Base-by-base conservation (phyloP, 306 rosid species). In the Pterocarpus santalinus region DNA sequence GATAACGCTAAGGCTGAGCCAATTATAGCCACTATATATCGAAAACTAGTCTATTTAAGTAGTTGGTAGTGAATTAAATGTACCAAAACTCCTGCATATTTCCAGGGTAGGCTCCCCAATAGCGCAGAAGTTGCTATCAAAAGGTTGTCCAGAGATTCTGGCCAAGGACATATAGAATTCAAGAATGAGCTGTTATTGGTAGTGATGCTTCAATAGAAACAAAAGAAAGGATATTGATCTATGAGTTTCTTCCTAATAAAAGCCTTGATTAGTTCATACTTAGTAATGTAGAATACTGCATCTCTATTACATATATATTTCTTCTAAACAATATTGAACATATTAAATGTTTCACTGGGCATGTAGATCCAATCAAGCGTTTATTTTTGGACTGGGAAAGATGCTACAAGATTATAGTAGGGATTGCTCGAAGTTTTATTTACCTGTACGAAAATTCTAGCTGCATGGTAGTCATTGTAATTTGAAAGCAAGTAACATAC, bases 161-260 rank as follows among this genome's bases (percentile, higher is more conserved):
- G 63, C 1, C 90, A 89, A 75, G 93, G 85, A 52, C 85, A 82
- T 8, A 8, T 4, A 8, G 94, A 90, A 60, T 88, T 90, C 39
- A 82, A 77, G 78, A 89, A 86, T 65, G 87, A 89, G 73, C 85
- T 87, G 43, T 1, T 35, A 8, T 68, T 85, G 22, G 69, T 85
- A 9, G 85, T 82, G 11, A 88, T 49, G 85, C 91, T 90, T 65
- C 85, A 85, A 8, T 82, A 68, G 72, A 86, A 58, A 46, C 53
- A 72, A 62, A 32, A 10, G 92, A 86, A 82, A 76, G 78, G 78
- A 69, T 88, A 34, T 83, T 90, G 22, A 16, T 90, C 8, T 90
- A 88, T 44, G 91, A 90, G 72, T 84, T 86, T 61, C 79, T 90
- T 52, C 83, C 76, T 0, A 84, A 88, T 16, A 44, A 55, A 55